Evolutionary conservation across 1,139 yeast species (phyloP).

Genomic region (Arxiozyma slooffiae): DNA sequence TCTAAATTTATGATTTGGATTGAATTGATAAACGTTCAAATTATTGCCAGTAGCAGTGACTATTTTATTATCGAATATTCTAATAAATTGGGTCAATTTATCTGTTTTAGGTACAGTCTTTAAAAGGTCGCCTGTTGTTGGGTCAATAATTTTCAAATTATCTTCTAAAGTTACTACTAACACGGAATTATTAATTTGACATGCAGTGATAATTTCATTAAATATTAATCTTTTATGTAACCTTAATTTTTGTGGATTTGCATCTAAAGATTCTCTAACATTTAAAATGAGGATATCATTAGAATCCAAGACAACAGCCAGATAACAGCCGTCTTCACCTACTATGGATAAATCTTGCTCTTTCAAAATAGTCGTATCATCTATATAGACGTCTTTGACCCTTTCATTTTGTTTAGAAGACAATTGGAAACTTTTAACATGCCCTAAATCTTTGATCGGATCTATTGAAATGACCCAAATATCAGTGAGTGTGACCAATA

Average conservation of each 20-base stretch:
- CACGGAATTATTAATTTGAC: constrained; percentile 35
- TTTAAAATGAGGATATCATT: constrained; percentile 36
- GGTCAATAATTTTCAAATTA: constrained; percentile 50
- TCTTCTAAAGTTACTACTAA: constrained; percentile 60
- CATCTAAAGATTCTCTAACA: constrained; percentile 31
- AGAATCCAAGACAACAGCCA: constrained; percentile 36
- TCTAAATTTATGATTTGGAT: constrained; percentile 3
- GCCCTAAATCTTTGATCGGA: constrained; percentile 23
- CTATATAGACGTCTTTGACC: constrained; percentile 35
- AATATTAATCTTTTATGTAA: constrained; percentile 19
- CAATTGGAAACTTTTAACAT: constrained; percentile 10
- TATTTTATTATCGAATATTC: constrained; percentile 27
- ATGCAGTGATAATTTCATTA: constrained; percentile 25
- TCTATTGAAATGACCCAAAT: constrained; percentile 27
- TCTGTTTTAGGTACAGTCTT: constrained; percentile 27
- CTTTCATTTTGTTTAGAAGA: constrained; percentile 32
- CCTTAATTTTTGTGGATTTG: constrained; percentile 3
- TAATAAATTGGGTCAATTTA: constrained; percentile 25
- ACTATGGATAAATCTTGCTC: constrained; percentile 33
- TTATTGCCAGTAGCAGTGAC: constrained; percentile 25
- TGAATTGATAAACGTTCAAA: constrained; percentile 24
- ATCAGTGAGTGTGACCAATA: constrained; percentile 22
- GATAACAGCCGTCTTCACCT: constrained; percentile 47
- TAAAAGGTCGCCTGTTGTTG: constrained; percentile 35
- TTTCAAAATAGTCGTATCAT: constrained; percentile 24